Conservation (phyloP, 164 flowering plant genomes). For the Sedum album region DNA sequence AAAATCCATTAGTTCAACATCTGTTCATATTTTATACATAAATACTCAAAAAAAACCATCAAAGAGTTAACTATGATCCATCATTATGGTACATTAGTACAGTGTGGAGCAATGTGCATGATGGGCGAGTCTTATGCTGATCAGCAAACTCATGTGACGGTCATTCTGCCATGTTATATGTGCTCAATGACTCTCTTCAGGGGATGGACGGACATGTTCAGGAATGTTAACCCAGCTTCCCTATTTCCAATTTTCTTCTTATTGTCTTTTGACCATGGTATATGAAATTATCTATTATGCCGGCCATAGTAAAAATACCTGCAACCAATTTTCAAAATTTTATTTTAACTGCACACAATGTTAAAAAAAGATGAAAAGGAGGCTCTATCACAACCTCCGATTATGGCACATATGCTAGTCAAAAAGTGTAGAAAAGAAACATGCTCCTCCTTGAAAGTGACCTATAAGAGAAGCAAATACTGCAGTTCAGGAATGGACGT, state of each 20-base stretch:
- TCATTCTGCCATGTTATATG: too few relatives aligned
- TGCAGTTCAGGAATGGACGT: background rate
- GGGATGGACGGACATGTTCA: too few relatives aligned
- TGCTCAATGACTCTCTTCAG: too few relatives aligned
- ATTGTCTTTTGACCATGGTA: conserved; percentile 82
- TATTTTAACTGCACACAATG: background rate
- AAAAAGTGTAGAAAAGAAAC: conserved; percentile 73
- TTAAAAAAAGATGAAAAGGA: background rate
- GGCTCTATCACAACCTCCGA: background rate
- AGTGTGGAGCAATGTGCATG: background rate
- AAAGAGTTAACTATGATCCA: background rate
- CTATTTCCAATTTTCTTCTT: conserved; percentile 74
- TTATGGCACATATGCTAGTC: conserved; percentile 56
- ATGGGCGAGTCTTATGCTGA: background rate
- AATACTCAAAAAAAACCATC: background rate
- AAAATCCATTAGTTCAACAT: background rate
- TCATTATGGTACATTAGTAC: background rate
- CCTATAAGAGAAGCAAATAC: conserved; percentile 32
- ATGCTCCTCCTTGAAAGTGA: conserved; percentile 59
- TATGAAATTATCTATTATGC: conserved; percentile 68
- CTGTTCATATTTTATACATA: background rate
- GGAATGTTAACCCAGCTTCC: conserved; percentile 43
- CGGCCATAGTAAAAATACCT: conserved; percentile 79
- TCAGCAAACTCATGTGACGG: background rate
- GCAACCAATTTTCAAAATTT: conserved; percentile 2